Base-by-base conservation (phyloP, 2,329 filamentous ascomycete species). In the Talaromyces sp. region DNA sequence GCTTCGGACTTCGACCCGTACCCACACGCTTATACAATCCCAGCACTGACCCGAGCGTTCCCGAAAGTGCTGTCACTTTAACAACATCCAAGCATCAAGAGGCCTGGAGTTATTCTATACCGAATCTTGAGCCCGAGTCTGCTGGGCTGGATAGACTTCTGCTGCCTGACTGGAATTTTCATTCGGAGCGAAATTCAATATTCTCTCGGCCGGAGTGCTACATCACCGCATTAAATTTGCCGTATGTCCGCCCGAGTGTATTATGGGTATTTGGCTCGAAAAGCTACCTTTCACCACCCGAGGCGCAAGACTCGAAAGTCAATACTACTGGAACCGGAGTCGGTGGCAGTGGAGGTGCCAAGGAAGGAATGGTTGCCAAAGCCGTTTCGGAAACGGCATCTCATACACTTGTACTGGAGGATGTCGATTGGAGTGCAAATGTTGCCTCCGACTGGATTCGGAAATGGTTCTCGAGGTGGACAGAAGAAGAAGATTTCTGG, bases 281-380 rank as follows among this genome's bases (percentile, higher is more conserved):
- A 15, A 72, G 70, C 27, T 68, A 61, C 53, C 56, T 72, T 5
- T 70, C 69, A 8, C n/a, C 53, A 5, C 61, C 60, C 1, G 60
- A 47, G 2, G 38, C 61, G 15, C 70, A 72, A 45, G 68, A 71
- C 2, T 10, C 40, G 1, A 72, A 71, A 38, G 49, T 72, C 56
- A 59, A 54, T 3, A 34, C 10, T 6, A 72, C 72, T 1, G 72
- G 71, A 1, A 69, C 67, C 0, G 70, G 69, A 1, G 31, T 65
- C 2, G 72, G 72, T 3, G 72, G 72, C 2, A 73, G 66, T 58
- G 71, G 72, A 5, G 71, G 71, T 3, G 63, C 65, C 6, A 34
- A 22, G 0, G 45, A 45, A 29, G 61, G 54, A 19, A 58, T 47
- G 62, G 62, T 59, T 29, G 53, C 56, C 19, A 58, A 64, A 19